A percentile compares a stretch with the other conserved stretches of the same genome.
Conservation (phyloP, 768 basidiomycete species). For the Tricholomella constricta region DNA sequence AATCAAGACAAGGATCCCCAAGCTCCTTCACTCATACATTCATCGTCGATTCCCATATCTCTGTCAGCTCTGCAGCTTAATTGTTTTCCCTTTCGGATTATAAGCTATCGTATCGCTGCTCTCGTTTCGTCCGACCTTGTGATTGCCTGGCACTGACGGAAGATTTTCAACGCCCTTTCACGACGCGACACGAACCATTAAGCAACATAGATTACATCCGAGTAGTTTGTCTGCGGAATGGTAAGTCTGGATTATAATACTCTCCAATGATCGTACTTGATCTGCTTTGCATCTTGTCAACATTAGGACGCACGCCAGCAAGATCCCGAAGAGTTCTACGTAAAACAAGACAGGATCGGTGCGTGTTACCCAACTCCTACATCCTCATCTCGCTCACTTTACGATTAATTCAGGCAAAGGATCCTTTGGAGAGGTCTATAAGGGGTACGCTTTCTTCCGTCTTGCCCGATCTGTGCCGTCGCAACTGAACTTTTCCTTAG, state of each 20-base stretch:
- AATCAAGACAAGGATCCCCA: conserved; percentile 18
- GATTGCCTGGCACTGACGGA: background rate
- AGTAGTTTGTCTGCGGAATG: conserved; percentile 24
- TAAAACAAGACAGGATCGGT: conserved; percentile 98
- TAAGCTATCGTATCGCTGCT: conserved; percentile 2
- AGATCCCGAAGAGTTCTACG: conserved; percentile 97
- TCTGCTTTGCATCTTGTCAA: conserved; percentile 19
- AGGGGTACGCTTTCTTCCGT: conserved; percentile 63
- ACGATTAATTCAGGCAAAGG: conserved; percentile 73
- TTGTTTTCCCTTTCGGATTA: background rate
- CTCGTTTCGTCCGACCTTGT: background rate
- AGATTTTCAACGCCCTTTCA: conserved; percentile 20
- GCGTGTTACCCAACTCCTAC: conserved; percentile 19
- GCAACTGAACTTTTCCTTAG: conserved; percentile 41
- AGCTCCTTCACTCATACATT: conserved; percentile 17
- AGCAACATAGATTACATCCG: conserved; percentile 4
- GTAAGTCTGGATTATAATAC: conserved; percentile 16
- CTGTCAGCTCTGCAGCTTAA: background rate
- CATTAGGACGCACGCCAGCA: conserved; percentile 35
- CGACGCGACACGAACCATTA: conserved; percentile 36
- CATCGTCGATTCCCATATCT: background rate
- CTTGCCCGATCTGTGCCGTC: background rate
- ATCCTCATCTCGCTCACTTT: conserved; percentile 10
- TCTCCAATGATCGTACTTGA: conserved; percentile 25
- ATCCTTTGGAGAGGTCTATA: conserved; percentile 99